These are phyloP conservation scores for Talaromyces amestolkiae DNA, from an alignment of 2,329 filamentous ascomycete genomes.

Conservation along the genomic window DNA sequence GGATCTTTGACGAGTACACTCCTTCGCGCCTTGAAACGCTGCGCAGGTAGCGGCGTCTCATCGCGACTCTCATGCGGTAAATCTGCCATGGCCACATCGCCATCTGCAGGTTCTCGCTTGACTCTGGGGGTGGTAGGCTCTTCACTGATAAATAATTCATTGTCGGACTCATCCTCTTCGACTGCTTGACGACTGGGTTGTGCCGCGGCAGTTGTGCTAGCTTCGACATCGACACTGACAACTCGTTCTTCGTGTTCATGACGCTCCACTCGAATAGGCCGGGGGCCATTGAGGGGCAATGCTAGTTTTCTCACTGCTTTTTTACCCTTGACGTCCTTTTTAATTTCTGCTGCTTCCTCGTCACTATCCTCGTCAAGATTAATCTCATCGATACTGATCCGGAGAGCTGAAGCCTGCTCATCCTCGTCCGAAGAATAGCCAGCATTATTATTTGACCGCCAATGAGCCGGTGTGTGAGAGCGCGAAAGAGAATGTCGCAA, in stretches of 20 bases:
- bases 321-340: conserved; percentile 34
- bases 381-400: conserved; percentile 58
- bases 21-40: conserved; percentile 36
- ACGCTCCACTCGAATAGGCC: conserved; percentile 56
- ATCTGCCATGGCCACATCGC: conserved; percentile 42
- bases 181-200: conserved; percentile 39
- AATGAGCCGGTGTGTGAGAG: conserved; percentile 29
- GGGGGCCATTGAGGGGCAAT: conserved; percentile 35
- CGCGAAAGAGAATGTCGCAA: conserved; percentile 28
- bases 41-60: conserved; percentile 28
- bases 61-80: conserved; percentile 30
- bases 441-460: conserved; percentile 19
- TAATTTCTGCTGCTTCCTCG: conserved; percentile 25
- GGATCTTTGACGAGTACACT: conserved; percentile 32
- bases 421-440: conserved; percentile 47
- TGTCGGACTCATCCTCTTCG: conserved; percentile 33
- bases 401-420: conserved; percentile 38
- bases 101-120: conserved; percentile 56
- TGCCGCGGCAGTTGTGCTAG: conserved; percentile 46
- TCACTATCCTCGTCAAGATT: conserved; percentile 56
- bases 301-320: conserved; percentile 26
- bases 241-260: conserved; percentile 56
- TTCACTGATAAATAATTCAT: conserved; percentile 35
- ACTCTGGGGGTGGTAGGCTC: conserved; percentile 39
- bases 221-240: conserved; percentile 55